phyloP scores from a whole-genome alignment of 202 grass and related monocot species.

The Carex sylvatica region DNA sequence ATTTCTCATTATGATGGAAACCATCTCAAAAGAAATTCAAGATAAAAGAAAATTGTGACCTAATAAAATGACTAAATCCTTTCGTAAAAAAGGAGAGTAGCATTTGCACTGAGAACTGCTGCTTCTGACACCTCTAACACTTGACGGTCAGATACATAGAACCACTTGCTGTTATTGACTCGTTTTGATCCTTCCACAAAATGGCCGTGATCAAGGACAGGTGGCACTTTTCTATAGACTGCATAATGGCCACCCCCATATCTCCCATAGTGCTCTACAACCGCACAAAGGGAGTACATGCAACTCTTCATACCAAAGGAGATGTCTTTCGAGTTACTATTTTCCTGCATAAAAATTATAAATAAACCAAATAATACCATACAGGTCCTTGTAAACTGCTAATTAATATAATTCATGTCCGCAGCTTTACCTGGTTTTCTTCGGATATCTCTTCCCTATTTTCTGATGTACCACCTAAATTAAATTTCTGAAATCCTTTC shows the following conservation, averaged over 20 bases:
- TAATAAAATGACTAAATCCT: conserved; percentile 39
- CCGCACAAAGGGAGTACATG: conserved; percentile 57
- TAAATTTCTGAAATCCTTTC: background rate
- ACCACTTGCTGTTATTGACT: conserved; percentile 41
- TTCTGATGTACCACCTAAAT: conserved; percentile 29
- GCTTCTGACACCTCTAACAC: conserved; percentile 61
- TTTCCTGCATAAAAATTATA: conserved; percentile 3
- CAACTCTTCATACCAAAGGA: conserved; percentile 18
- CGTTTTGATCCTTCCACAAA: conserved; percentile 26
- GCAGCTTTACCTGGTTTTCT: conserved; percentile 6
- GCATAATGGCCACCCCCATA: conserved; percentile 87
- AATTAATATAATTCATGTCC: background rate
- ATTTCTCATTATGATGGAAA: background rate
- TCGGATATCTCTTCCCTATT: conserved; percentile 10
- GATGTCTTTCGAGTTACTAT: background rate
- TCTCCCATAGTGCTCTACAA: conserved; percentile 80
- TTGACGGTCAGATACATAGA: conserved; percentile 72
- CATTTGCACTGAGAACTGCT: conserved; percentile 64
- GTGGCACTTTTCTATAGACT: conserved; percentile 52
- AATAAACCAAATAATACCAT: background rate
- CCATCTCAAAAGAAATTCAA: background rate
- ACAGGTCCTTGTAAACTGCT: background rate
- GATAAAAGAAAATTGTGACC: conserved; percentile 7
- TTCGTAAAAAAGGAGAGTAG: conserved; percentile 88
- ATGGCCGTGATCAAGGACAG: conserved; percentile 24